Conservation (phyloP, 1,284 basidiomycete species). For the Singerocomus inundabilis region DNA sequence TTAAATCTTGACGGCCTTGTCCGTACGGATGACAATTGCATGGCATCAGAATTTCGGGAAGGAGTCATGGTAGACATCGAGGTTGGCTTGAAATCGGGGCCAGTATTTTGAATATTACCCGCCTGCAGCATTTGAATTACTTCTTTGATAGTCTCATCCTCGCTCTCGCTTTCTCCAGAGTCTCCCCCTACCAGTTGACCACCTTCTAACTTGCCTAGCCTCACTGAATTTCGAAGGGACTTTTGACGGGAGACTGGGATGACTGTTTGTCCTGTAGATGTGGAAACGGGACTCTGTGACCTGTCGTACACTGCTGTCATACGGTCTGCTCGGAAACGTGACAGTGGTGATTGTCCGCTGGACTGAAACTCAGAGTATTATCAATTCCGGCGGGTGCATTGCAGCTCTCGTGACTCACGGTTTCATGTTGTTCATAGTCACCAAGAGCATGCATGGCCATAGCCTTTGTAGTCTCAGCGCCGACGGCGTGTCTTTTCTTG, state of each 20-base stretch:
- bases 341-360: constrained; percentile 47
- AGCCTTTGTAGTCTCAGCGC: constrained; percentile 48
- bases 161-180: constrained; percentile 55
- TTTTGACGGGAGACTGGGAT: constrained; percentile 52
- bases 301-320: constrained; percentile 46
- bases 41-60: neutral
- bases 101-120: constrained; percentile 59
- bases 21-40: neutral
- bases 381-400: constrained; percentile 1
- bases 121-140: constrained; percentile 55
- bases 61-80: neutral
- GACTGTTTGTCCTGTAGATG: constrained; percentile 46
- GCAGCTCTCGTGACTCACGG: constrained; percentile 37
- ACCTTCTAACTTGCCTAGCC: constrained; percentile 59
- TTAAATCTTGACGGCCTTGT: constrained; percentile 40
- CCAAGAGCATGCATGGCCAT: constrained; percentile 49
- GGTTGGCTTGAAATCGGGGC: constrained; percentile 37
- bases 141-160: constrained; percentile 51
- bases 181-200: constrained; percentile 54
- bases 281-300: constrained; percentile 34
- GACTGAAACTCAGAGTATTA: constrained; percentile 11
- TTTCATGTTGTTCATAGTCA: constrained; percentile 42
- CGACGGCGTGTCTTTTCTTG: constrained; percentile 55
- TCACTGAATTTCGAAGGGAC: constrained; percentile 54
- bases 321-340: constrained; percentile 62